Base-by-base conservation (phyloP, 2,329 filamentous ascomycete species). In the Aspergillus japonicus region DNA sequence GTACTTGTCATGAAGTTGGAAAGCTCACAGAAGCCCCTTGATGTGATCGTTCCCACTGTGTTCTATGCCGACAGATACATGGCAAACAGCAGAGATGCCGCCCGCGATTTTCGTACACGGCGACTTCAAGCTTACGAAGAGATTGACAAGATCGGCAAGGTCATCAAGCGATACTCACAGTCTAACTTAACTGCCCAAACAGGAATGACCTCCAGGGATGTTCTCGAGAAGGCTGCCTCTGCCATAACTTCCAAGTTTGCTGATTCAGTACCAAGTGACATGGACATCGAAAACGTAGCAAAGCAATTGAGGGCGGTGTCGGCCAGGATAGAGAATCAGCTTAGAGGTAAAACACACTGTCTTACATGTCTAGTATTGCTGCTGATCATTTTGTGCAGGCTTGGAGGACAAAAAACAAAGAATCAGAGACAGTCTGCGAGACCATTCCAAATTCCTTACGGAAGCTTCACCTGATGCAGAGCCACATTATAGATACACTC, bases 31-130 rank as follows among this genome's bases (percentile, higher is more conserved):
- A 70, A 68, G 47, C 67, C 64, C 29, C 68, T 83, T 24, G 75
- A 79, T 29, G 71, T 87, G 48, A 81, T 80, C 5, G 77, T 87
- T 19, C 85, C 85, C 3, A 69, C 79, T 1, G 75, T 78, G 1
- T 81, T 86, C 66, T 86, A 85, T 63, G 79, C 83, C 4, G 86
- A 88, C 71, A 80, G 85, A 50, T 89, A 88, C 68, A 74, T 87
- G 50, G 77, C 82, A 52, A 75, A 78, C 62, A 84, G 82, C 60
- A 76, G 79, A 57, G 76, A 77, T 1, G 67, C 78, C 10, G 78
- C 82, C 16, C 77, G 77, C 48, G 75, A 78, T 8, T 79, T 86
- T 59, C 80, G 82, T 33, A 60, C 64, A 7, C 71, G 70, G 31
- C 72, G 75, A 62, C 68, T 77, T 7, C 68, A 74, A 49, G 65